Evolutionary conservation across 768 basidiomycete genomes (phyloP).

Genomic region (Psilocybe azurescens): DNA sequence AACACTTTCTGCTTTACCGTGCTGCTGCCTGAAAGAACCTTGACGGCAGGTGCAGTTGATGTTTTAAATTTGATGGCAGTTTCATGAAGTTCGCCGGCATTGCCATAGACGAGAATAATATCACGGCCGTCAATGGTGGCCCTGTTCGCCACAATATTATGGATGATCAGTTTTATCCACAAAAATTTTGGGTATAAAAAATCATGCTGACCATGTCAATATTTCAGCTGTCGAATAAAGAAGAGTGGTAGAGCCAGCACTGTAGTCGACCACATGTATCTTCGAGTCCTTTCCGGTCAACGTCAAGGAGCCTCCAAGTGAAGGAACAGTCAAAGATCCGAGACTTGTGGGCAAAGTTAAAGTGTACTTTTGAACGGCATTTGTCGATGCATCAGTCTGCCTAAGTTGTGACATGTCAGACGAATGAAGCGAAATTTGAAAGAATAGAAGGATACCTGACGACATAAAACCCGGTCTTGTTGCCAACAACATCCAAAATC

Average conservation of each 20-base stretch:
- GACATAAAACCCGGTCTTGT: constrained; percentile 52
- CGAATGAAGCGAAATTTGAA: not conserved
- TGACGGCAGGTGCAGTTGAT: constrained; percentile 30
- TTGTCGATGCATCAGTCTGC: constrained; percentile 45
- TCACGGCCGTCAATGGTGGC: constrained; percentile 53
- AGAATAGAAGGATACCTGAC: constrained; percentile 35
- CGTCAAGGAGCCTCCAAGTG: constrained; percentile 45
- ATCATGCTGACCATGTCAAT: constrained; percentile 44
- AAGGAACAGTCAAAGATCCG: constrained; percentile 46
- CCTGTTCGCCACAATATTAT: constrained; percentile 32
- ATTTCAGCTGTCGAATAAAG: constrained; percentile 56
- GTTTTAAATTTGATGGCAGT: constrained; percentile 47
- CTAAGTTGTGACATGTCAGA: constrained; percentile 19
- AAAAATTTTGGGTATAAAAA: not conserved
- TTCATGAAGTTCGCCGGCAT: constrained; percentile 52
- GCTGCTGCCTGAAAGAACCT: constrained; percentile 40
- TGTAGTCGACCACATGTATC: constrained; percentile 54
- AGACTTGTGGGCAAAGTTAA: constrained; percentile 50
- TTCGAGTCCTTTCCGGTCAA: constrained; percentile 60
- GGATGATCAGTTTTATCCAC: not conserved
- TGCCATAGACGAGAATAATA: constrained; percentile 52
- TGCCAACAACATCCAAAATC: constrained; percentile 50
- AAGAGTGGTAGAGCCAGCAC: constrained; percentile 46
- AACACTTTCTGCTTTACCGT: constrained; percentile 42
- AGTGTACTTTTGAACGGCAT: constrained; percentile 44